A percentile compares a stretch with the other conserved stretches of the same genome.
phyloP scores from a whole-genome alignment of 805 yeast species.

The Peterozyma toletana region DNA sequence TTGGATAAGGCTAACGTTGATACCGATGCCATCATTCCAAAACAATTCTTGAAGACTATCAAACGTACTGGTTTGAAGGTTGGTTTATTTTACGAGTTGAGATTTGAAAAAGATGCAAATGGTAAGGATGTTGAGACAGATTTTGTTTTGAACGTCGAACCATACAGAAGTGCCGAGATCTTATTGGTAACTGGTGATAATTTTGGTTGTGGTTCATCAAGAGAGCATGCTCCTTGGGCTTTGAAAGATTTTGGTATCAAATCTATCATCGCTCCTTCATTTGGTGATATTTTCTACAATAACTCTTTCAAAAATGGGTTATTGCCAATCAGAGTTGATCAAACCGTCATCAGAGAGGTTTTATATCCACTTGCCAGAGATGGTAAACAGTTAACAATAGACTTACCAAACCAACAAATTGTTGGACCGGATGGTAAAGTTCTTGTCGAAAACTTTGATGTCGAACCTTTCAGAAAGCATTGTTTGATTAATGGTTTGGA shows the following conservation, averaged over 20 bases:
- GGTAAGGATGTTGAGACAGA: conserved; percentile 83
- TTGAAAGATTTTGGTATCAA: conserved; percentile 95
- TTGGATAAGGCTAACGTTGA: conserved; percentile 92
- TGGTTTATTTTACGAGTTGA: conserved; percentile 88
- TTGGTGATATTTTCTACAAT: conserved; percentile 97
- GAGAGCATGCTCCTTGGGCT: conserved; percentile 99
- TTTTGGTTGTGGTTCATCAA: conserved; percentile 98
- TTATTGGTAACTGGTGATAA: conserved; percentile 92
- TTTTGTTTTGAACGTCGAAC: conserved; percentile 79
- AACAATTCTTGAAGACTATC: conserved; percentile 95
- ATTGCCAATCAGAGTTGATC: conserved; percentile 87
- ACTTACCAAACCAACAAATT: conserved; percentile 82
- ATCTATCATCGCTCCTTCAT: conserved; percentile 94
- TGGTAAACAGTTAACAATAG: conserved; percentile 69
- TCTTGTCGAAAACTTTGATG: conserved; percentile 74
- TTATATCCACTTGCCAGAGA: conserved; percentile 74
- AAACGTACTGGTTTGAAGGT: conserved; percentile 89
- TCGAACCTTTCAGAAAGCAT: conserved; percentile 90
- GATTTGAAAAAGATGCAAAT: conserved; percentile 61
- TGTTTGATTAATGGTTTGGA: conserved; percentile 93
- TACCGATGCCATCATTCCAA: conserved; percentile 98
- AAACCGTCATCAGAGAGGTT: conserved; percentile 61
- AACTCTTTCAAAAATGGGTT: conserved; percentile 95
- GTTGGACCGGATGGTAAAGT: conserved; percentile 60
- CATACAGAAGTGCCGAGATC: conserved; percentile 74